Base-by-base conservation (phyloP, 768 basidiomycete species). In the Lentinula guzmanii region DNA sequence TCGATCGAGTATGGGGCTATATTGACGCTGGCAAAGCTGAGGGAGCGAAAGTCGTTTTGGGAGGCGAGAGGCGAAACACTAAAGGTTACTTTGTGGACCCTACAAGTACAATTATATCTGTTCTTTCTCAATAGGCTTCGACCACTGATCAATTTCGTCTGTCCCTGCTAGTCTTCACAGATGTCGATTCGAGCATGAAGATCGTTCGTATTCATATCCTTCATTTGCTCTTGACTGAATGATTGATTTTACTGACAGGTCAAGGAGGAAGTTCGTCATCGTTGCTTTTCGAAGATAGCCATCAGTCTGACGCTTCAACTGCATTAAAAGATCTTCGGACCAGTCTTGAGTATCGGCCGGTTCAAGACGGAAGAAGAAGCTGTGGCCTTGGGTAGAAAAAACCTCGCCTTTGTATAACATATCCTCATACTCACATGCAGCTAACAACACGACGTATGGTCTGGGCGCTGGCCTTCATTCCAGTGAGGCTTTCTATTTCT, bases 61-160 rank as follows among this genome's bases (percentile, higher is more conserved):
- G 96, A n/a, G 96, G 96, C 16, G 78, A 82, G 68, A 90, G 90
- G 76, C 80, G 89, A 66, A 61, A 78, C 0, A 82, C 82, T 1
- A 90, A 91, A 69, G 96, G 96, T 6, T 98, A 80, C 73, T 98
- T 82, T 71, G 86, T 97, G 46, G 87, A 95, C 69, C 93, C 96
- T 34, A 97, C 95, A 0, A 86, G 91, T 92, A 66, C 71, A 89
- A 68, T 28, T 46, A 67, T 42, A 59, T 21, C 6, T 15, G 2
- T 21, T 13, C 4, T 16, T 33, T 5, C 33, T 53, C 3, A 16
- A 21, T n/a, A 21, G 61, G 50, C 35, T 58, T 61, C 45, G 58
- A 62, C 48, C 15, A 48, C 51, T 42, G 58, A 48, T 63, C 35
- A 55, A 18, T 16, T 11, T 56, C 39, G 13, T n/a, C 39, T 52